phyloP scores from a whole-genome alignment of 2,329 filamentous ascomycete genomes.

The Talaromyces amestolkiae region DNA sequence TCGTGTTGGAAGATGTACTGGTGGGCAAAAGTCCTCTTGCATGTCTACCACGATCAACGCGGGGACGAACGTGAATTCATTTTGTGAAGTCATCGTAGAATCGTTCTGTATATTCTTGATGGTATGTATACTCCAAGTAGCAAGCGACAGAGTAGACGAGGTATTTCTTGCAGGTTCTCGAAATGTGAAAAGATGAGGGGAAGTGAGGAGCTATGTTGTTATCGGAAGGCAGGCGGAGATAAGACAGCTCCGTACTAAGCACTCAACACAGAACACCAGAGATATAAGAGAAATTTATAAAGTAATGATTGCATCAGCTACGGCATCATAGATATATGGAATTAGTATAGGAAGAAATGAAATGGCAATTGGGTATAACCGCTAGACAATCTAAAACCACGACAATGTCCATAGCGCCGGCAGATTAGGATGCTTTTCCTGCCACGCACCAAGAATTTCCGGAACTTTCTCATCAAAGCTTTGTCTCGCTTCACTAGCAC shows the following conservation, averaged over 20 bases:
- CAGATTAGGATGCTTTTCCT: constrained; percentile 88
- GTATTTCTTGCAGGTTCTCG: background rate
- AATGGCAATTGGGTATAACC: background rate
- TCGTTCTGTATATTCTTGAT: background rate
- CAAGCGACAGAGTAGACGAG: background rate
- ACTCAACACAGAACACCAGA: background rate
- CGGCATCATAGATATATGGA: background rate
- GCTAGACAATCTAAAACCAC: constrained; percentile 52
- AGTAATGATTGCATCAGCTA: background rate
- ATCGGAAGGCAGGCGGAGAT: background rate
- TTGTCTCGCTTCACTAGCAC: constrained; percentile 62
- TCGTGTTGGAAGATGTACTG: constrained; percentile 56
- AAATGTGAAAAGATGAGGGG: background rate
- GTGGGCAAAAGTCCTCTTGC: constrained; percentile 93
- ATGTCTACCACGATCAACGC: constrained; percentile 78
- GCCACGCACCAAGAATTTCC: constrained; percentile 87
- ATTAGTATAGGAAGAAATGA: background rate
- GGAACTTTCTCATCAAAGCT: constrained; percentile 92
- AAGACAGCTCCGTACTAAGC: background rate
- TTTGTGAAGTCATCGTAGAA: background rate
- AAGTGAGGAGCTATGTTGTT: background rate
- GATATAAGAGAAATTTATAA: background rate
- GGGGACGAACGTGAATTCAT: constrained; percentile 41
- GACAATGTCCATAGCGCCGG: constrained; percentile 92
- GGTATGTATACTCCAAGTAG: background rate